Base-by-base conservation (phyloP, 2,329 filamentous ascomycete species). In the Emmonsiellopsis sp. region DNA sequence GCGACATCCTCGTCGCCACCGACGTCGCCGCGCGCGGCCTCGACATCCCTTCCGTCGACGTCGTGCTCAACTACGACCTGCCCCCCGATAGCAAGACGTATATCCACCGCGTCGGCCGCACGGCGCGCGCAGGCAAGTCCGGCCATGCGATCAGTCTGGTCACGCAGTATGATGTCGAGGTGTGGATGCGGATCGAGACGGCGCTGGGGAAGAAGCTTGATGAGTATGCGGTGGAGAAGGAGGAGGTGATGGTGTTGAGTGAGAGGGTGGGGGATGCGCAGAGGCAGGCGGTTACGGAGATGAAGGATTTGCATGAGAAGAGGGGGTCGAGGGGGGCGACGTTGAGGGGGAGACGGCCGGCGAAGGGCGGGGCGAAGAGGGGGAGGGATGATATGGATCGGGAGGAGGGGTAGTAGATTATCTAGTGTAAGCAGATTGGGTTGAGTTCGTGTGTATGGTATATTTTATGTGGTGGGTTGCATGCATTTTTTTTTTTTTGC, bases 11-110 rank as follows among this genome's bases (percentile, higher is more conserved):
- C 3, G 87, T 95, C 3, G 90, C 90, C 9, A 95, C 91, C 0
- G 91, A 95, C 67, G 89, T 96, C 15, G 90, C 90, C 2, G 87
- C 91, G 1, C 83, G 91, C 66, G 91, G 91, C 75, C 78, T 96
- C 7, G 91, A 96, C 73, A 95, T 95, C 48, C 89, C 89, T 9
- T 86, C 83, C 13, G 89, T 96, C 9, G 89, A 94, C 61, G 73
- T 91, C 1, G 87, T 95, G 3, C 70, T 95, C 60, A 95, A 95
- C 71, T 87, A 85, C 60, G 89, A 95, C 64, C 72, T 95, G 2
- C 89, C 90, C 0, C 80, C 83, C 31, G 89, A 94, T 70, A 87
- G 83, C 62, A 94, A 95, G 72, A 95, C 90, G 0, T 95, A 95
- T 63, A 86, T 95, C 35, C 89, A 95, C 71, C 81, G 90, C 50